Evolutionary conservation across 2,329 filamentous ascomycete genomes (phyloP), one percentile per base, ranked within the genome.

Genomic region (Xylaria sp.): DNA sequence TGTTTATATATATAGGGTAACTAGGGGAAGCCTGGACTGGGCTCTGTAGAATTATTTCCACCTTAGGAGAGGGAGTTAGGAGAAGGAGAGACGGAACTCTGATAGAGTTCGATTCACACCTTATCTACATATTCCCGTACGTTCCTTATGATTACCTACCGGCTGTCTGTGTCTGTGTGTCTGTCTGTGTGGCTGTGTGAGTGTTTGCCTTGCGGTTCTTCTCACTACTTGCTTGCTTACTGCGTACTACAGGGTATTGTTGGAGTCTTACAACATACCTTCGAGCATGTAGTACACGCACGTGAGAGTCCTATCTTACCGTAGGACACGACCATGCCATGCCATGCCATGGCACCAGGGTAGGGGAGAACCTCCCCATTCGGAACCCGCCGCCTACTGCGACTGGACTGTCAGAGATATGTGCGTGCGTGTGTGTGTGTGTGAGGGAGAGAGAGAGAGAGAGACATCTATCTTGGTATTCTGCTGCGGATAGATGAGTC

Each of bases 331-430:
- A 15, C 41, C 18, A 44, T 44, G 13, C 39, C 31, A 34, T 34
- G 31, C 2, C 31, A 52, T 13, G 13, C 18, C 28, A 13, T 41
- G 34, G 34, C n/a, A 57, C 54, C 23, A 31, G 51, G 51, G 51
- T n/a, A 54, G 51, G n/a, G n/a, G n/a, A n/a, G n/a, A n/a, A n/a
- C n/a, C 23, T 25, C 55, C 20, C 58, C 52, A 39, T 41, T 44
- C 41, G 62, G 52, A 31, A 58, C 41, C 62, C 54, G 62, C 52
- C 52, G 62, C 25, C 41, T 37, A 2, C 34, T 25, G 3, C 23
- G 23, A 37, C 39, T n/a, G 25, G 39, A 50, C 34, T 37, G 15
- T 28, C 28, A 20, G 50, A 20, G 51, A 28, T 23, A 37, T 46
- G 31, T 34, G 9, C 9, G 31, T 25, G 23, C 3, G 23, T 25